These are phyloP conservation scores for Arthrinium phaeospermum DNA, from an alignment of 2,329 filamentous ascomycete genomes.

Conservation along the genomic window DNA sequence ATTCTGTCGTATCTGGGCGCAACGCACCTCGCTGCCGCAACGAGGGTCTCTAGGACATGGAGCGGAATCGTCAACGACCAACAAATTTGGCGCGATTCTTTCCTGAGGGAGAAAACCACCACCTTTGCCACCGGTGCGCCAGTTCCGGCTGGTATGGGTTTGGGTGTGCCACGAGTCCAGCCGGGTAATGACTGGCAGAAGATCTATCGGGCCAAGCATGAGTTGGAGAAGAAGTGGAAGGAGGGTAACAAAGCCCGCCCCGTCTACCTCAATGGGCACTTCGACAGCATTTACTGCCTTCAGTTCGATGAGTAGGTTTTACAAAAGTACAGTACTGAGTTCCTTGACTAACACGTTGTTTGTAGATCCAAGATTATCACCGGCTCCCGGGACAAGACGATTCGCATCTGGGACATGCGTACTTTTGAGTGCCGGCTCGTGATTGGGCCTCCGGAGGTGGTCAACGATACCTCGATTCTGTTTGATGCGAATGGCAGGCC, in stretches of 20 bases:
- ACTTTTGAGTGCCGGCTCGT: slow-evolving; percentile 85
- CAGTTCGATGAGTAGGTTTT: slow-evolving; percentile 91
- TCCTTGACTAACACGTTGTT: neutral
- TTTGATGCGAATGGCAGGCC: slow-evolving; percentile 56
- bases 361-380: slow-evolving; percentile 90
- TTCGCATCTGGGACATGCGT: slow-evolving; percentile 94
- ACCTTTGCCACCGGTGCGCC: slow-evolving; percentile 64
- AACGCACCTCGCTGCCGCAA: slow-evolving; percentile 53
- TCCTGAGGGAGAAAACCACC: slow-evolving; percentile 63
- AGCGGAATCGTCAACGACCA: slow-evolving; percentile 52
- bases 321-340: neutral
- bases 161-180: slow-evolving; percentile 59
- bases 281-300: slow-evolving; percentile 95
- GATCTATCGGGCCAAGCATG: slow-evolving; percentile 78
- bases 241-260: slow-evolving; percentile 73
- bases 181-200: slow-evolving; percentile 82
- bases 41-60: slow-evolving; percentile 59
- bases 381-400: slow-evolving; percentile 92
- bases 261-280: slow-evolving; percentile 90
- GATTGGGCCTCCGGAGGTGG: slow-evolving; percentile 77
- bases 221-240: slow-evolving; percentile 81
- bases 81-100: slow-evolving; percentile 69
- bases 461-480: slow-evolving; percentile 58
- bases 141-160: slow-evolving; percentile 58
- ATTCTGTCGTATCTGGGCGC: slow-evolving; percentile 63